Conservation (phyloP, 129 eudicot species). For the Flaveria robusta region DNA sequence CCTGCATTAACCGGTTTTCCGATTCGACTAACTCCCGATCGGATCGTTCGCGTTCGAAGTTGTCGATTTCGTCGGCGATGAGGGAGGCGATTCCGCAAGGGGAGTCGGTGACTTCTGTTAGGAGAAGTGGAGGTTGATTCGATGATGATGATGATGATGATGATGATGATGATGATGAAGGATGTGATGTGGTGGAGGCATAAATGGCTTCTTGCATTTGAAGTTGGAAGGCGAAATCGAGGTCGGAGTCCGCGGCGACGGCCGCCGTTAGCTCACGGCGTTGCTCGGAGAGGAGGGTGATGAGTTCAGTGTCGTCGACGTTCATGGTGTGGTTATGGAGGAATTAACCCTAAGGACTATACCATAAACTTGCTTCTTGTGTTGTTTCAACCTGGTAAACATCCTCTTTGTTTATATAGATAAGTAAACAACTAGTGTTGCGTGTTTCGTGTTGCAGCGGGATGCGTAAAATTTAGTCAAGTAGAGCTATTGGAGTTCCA, state of each 20-base stretch:
- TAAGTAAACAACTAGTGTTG: too few species aligned
- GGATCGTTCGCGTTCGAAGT: conserved; percentile 35
- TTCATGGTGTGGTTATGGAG: conserved; percentile 22
- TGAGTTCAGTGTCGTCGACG: conserved; percentile 42
- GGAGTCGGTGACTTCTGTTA: conserved; percentile 25
- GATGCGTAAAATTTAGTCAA: too few species aligned
- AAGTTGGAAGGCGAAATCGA: conserved; percentile 62
- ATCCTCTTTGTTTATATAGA: too few species aligned
- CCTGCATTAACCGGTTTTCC: conserved; percentile 29
- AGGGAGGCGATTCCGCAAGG: conserved; percentile 29
- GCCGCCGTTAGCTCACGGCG: conserved; percentile 54
- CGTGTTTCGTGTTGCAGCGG: too few species aligned
- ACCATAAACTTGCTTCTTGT: too few species aligned
- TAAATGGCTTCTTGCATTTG: conserved; percentile 65
- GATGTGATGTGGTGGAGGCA: conserved; percentile 40
- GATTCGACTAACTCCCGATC: conserved; percentile 38
- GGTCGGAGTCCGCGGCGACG: conserved; percentile 51
- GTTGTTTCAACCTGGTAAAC: too few species aligned
- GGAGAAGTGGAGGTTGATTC: conserved; percentile 13
- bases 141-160: conserved; percentile 32
- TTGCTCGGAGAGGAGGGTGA: conserved; percentile 49
- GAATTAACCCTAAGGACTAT: too few species aligned
- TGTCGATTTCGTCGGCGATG: conserved; percentile 49
- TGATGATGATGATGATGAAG: background rate
- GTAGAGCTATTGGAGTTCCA: too few species aligned